These are phyloP conservation scores for Wickerhamiella brachini DNA, from an alignment of 805 yeast genomes.

Conservation along the genomic window DNA sequence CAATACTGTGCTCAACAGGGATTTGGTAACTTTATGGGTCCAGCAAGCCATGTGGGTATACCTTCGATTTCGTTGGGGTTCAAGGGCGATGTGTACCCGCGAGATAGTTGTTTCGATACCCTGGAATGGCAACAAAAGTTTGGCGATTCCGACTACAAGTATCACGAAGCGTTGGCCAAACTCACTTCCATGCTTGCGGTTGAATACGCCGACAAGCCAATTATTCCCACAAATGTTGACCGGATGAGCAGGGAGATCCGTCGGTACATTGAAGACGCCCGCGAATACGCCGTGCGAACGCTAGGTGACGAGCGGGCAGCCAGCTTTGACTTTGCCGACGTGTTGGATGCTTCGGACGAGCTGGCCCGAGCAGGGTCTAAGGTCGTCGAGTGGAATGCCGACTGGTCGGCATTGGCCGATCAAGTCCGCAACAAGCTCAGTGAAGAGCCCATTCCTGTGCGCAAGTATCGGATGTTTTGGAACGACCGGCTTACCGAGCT, in stretches of 20 bases:
- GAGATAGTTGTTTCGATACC: conserved; percentile 48
- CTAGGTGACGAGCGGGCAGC: conserved; percentile 4
- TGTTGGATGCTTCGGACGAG: conserved; percentile 23
- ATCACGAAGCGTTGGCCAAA: conserved; percentile 43
- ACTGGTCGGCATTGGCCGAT: conserved; percentile 35
- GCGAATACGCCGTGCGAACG: conserved; percentile 23
- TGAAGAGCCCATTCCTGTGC: conserved; percentile 55
- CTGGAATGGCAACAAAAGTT: conserved; percentile 39
- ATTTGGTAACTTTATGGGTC: conserved; percentile 55
- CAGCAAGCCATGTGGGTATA: conserved; percentile 48
- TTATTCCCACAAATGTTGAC: conserved; percentile 53
- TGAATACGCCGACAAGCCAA: conserved; percentile 59
- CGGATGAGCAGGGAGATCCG: conserved; percentile 34
- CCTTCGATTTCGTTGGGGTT: conserved; percentile 53
- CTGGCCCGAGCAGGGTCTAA: conserved; percentile 34
- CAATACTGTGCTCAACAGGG: conserved; percentile 8
- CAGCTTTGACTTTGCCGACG: conserved; percentile 20
- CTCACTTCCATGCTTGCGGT: conserved; percentile 40
- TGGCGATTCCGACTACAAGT: conserved; percentile 43
- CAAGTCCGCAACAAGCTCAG: background rate
- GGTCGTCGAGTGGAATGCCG: conserved; percentile 40
- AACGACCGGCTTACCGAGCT: conserved; percentile 50
- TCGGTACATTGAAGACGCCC: conserved; percentile 35
- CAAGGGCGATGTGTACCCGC: conserved; percentile 23
- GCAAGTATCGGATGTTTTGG: conserved; percentile 68